A percentile compares a stretch with the other conserved stretches of the same genome.
These are phyloP conservation scores for Fraxinus anomala DNA, from an alignment of 257 asterid genomes.

Conservation along the genomic window DNA sequence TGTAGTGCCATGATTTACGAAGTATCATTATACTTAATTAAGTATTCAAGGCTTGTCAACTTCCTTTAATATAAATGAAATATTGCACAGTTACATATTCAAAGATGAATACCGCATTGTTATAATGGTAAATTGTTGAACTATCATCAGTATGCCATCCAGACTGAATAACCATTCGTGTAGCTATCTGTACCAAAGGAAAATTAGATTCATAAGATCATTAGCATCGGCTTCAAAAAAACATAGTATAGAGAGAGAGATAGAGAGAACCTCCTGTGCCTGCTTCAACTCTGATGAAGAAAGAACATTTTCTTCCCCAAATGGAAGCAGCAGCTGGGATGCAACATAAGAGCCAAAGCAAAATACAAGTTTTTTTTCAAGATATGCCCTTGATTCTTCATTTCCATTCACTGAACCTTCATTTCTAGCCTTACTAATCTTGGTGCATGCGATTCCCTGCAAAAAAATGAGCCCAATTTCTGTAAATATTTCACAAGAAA, in stretches of 20 bases:
- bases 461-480: constrained; percentile 25
- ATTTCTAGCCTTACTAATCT: constrained; percentile 71
- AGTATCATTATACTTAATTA: neutral
- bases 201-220: constrained; percentile 22
- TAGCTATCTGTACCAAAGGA: constrained; percentile 72
- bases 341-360: constrained; percentile 93
- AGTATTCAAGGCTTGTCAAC: neutral
- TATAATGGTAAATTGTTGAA: constrained; percentile 77
- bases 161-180: constrained; percentile 87
- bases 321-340: constrained; percentile 83
- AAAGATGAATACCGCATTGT: constrained; percentile 70
- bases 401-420: constrained; percentile 66
- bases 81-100: constrained; percentile 4
- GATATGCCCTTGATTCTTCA: constrained; percentile 86
- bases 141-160: constrained; percentile 98
- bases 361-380: constrained; percentile 91
- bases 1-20: neutral
- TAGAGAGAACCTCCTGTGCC: constrained; percentile 79
- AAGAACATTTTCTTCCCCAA: constrained; percentile 92
- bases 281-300: constrained; percentile 77
- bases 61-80: constrained; percentile 17
- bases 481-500: neutral
- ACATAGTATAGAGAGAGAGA: neutral
- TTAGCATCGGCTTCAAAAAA: neutral
- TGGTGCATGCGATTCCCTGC: constrained; percentile 97